A percentile compares a stretch with the other conserved stretches of the same genome.
Conservation (phyloP, 176 grass and related monocot species). For the Pharus latifolius region DNA sequence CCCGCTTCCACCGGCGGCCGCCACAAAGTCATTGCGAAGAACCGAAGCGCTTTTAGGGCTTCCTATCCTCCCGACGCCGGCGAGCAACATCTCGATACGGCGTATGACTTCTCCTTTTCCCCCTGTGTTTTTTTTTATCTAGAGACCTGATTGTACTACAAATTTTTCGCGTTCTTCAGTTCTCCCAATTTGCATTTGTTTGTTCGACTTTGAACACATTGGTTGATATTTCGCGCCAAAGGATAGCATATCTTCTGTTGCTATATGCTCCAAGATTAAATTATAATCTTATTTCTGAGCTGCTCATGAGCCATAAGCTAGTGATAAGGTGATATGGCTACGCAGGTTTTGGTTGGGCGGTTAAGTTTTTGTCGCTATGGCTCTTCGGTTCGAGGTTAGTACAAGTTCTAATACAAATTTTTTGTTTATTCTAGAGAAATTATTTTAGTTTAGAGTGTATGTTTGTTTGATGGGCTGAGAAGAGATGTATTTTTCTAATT, state of each 20-base stretch:
- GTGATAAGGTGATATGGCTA: too few relatives aligned
- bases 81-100: not conserved
- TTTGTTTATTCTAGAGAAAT: not conserved
- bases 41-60: conserved; percentile 3
- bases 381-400: conserved; percentile 60
- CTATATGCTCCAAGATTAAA: too few relatives aligned
- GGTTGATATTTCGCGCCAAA: too few relatives aligned
- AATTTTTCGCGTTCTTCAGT: too few relatives aligned
- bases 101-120: not conserved
- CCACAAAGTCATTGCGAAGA: not conserved
- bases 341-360: not conserved
- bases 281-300: too few relatives aligned
- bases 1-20: conserved; percentile 10
- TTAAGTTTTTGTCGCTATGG: conserved; percentile 22
- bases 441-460: not conserved
- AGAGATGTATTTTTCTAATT: not conserved
- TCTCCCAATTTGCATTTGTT: too few relatives aligned
- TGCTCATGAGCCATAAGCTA: too few relatives aligned
- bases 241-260: too few relatives aligned
- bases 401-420: not conserved
- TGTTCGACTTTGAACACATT: too few relatives aligned
- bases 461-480: not conserved
- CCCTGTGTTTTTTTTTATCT: not conserved
- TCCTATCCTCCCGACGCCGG: not conserved
- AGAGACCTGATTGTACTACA: too few relatives aligned